A percentile compares a stretch with the other conserved stretches of the same genome.
Conservation (phyloP, 257 asterid species). For the Voacanga thouarsii region DNA sequence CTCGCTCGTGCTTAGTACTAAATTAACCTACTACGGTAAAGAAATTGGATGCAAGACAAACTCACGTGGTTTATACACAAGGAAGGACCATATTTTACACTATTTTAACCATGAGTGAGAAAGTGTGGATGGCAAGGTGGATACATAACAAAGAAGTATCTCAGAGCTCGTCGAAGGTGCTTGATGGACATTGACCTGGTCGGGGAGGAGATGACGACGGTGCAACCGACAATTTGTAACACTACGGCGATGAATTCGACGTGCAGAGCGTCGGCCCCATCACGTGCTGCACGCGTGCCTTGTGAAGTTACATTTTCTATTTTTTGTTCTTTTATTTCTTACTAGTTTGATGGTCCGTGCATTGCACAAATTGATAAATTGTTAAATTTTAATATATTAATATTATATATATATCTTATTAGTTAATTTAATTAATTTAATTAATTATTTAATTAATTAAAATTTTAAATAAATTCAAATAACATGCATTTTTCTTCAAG, state of each 20-base stretch:
- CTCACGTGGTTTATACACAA: not conserved
- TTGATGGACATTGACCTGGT: constrained; percentile 8
- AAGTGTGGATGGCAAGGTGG: not conserved
- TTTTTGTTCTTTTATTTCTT: not conserved
- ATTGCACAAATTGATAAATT: too few species aligned
- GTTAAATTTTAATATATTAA: too few species aligned
- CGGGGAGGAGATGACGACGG: constrained; percentile 15
- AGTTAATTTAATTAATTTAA: too few species aligned
- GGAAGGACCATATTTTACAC: not conserved
- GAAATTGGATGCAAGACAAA: not conserved
- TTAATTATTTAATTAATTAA: too few species aligned
- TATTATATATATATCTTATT: too few species aligned
- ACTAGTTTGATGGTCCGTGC: too few species aligned
- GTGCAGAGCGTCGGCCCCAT: too few species aligned
- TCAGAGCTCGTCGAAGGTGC: not conserved
- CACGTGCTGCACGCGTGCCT: constrained; percentile 11
- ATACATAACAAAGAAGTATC: not conserved
- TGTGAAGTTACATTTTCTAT: not conserved
- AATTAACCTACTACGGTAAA: not conserved
- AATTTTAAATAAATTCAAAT: too few species aligned
- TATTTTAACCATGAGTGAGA: not conserved
- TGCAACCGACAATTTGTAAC: constrained; percentile 34
- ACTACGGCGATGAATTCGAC: constrained; percentile 37
- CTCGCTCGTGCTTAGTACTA: not conserved
- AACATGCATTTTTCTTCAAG: too few species aligned